Base-by-base conservation (phyloP, 441 rosid genomes). In the Gossypium davidsonii region DNA sequence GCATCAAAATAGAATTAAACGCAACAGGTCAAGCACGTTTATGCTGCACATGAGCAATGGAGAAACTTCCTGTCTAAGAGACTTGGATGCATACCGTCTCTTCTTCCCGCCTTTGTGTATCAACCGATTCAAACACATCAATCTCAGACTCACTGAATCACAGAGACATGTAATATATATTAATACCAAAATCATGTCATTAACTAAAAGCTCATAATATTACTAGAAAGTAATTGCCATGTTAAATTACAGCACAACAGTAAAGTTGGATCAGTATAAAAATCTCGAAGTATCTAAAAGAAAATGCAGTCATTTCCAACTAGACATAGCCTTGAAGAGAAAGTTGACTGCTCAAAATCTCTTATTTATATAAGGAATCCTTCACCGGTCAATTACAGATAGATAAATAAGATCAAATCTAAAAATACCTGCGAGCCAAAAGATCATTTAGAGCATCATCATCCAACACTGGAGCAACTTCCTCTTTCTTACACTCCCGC, bases 401-500 rank as follows among this genome's bases (percentile, higher is more conserved):
- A 48, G 18, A 76, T n/a, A 25, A 17, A 63, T 17, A 17, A 58
- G 21, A 64, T 56, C 58, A 77, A 69, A 28, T 59, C 57, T 10
- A 21, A 73, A 69, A 71, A 46, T 31, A 91, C 98, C 97, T 90
- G 86, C 98, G 97, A 46, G 97, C 98, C 82, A 93, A 80, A 57
- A 90, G 21, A 77, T 93, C 89, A 84, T 93, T 93, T 74, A 93
- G 76, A 78, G 84, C 83, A 82, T 93, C 98, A 78, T 91, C 98
- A 83, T 86, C 96, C 70, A 93, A 81, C 34, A 93, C 97, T 56
- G 97, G 98, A 56, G 94, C 80, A 82, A 80, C 93, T 80, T 93
- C 98, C 85, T 91, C 98, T 84, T 91, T 93, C 86, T 93, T 93
- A 72, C 85, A 83, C 84, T 93, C 98, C 25, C 98, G 88, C 70